Base-by-base conservation (phyloP, 2,329 filamentous ascomycete genomes). In the Emericellopsis atlantica region DNA sequence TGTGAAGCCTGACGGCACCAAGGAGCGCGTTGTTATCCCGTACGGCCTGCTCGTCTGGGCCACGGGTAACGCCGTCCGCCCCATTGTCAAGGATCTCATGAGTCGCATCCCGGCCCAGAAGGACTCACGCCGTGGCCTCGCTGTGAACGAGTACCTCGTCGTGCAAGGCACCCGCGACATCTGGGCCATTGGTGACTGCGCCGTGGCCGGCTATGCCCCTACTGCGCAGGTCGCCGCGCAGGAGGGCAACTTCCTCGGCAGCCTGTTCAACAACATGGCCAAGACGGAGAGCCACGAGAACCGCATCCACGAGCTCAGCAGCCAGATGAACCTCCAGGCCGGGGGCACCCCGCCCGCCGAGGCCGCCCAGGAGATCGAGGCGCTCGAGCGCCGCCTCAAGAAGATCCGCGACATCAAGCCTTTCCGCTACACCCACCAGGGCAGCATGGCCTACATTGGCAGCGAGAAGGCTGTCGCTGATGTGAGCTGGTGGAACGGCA, bases 251-350 rank as follows among this genome's bases (percentile, higher is more conserved):
- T 98, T 96, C 78, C 76, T 98, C 32, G 92, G 88, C 33, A 81
- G 86, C 48, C 79, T 98, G 45, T 95, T 98, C 74, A 98, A 98
- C 74, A 93, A 92, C 64, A 95, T 96, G 86, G 92, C 89, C 60
- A 93, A 89, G 76, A 93, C 87, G 3, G 82, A 94, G 55, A 69
- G 73, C 39, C 79, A 95, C 48, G 88, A 96, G 69, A 52, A 62
- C 31, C 76, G 89, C 56, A 76, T 98, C 43, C 69, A 75, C 46
- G 67, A 79, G 42, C 76, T 96, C 15, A 79, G 74, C 62, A 62
- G 69, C 42, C 66, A 61, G 48, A 61, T 81, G 44, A 81, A 81
- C 62, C 57, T 81, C 36, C 62, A 72, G 14, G 22, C 22, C 16
- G 32, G 31, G 22, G 38, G 40, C 32, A 73, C 72, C 45, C 78